phyloP scores from a whole-genome alignment of 768 basidiomycete genomes.

The Xerocomus potaroensis region DNA sequence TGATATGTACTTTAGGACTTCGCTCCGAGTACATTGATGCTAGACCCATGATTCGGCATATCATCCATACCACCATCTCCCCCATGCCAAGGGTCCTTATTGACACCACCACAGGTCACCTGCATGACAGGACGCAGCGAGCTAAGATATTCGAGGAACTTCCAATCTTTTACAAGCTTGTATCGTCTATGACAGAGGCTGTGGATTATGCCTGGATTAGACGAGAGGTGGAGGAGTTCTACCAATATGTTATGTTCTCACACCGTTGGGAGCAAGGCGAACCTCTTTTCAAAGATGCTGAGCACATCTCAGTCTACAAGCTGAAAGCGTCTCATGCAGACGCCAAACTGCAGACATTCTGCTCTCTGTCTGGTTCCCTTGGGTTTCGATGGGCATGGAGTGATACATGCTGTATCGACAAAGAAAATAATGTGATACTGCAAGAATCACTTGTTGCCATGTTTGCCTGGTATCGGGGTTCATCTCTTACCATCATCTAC shows the following conservation, averaged over 20 bases:
- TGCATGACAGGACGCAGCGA: neutral
- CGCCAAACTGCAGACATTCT: conserved; percentile 10
- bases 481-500: conserved; percentile 8
- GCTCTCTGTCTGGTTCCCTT: neutral
- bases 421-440: neutral
- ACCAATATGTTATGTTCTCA: conserved; percentile 5
- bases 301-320: conserved; percentile 4
- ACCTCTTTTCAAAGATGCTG: neutral
- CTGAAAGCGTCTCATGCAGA: neutral
- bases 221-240: neutral
- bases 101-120: neutral
- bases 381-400: conserved; percentile 15
- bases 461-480: conserved; percentile 11
- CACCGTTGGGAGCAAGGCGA: neutral
- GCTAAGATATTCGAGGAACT: neutral
- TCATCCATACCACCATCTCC: neutral
- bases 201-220: neutral
- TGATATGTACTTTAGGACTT: neutral
- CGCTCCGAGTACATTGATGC: neutral
- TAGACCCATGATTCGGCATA: neutral
- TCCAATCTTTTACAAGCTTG: neutral
- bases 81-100: neutral
- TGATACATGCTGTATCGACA: conserved; percentile 13
- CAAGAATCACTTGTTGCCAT: conserved; percentile 16
- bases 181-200: neutral